Evolutionary conservation across 345 rosid species (phyloP).

Genomic region (Lepidium aucheri): DNA sequence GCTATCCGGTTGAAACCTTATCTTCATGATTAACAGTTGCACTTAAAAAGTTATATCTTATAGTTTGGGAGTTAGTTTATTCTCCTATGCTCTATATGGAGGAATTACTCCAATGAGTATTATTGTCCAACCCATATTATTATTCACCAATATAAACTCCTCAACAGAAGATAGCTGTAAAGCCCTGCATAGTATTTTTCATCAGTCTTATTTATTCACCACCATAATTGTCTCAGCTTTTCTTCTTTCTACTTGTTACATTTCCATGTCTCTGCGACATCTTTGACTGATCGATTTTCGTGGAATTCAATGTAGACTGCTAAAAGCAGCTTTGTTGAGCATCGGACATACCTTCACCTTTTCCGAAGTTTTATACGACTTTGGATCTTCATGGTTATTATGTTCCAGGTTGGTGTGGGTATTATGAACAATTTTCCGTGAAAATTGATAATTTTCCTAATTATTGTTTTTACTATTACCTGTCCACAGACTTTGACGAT

Average conservation of each 20-base stretch:
- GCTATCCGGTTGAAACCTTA: not conserved
- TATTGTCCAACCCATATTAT: not conserved
- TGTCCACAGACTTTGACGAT: constrained; percentile 63
- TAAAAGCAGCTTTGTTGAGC: constrained; percentile 95
- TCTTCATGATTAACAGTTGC: not conserved
- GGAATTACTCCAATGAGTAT: not conserved
- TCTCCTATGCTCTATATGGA: not conserved
- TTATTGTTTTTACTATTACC: not conserved
- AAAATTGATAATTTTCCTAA: not conserved
- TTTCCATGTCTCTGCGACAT: constrained; percentile 2
- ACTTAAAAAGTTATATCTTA: not conserved
- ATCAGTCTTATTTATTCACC: not conserved
- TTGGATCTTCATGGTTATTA: constrained; percentile 88
- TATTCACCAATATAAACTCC: not conserved
- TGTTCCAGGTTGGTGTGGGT: constrained; percentile 71
- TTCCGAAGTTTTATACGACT: constrained; percentile 91
- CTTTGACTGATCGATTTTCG: constrained; percentile 5
- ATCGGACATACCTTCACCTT: constrained; percentile 91
- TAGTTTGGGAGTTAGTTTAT: not conserved
- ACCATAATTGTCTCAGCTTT: not conserved
- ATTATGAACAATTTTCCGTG: constrained; percentile 8
- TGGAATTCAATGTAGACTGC: constrained; percentile 51
- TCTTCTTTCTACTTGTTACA: constrained; percentile 8
- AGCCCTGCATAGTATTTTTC: not conserved
- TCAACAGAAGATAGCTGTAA: not conserved